These are phyloP conservation scores for Leucaena leucocephala DNA, from an alignment of 306 rosid species.

Conservation along the genomic window DNA sequence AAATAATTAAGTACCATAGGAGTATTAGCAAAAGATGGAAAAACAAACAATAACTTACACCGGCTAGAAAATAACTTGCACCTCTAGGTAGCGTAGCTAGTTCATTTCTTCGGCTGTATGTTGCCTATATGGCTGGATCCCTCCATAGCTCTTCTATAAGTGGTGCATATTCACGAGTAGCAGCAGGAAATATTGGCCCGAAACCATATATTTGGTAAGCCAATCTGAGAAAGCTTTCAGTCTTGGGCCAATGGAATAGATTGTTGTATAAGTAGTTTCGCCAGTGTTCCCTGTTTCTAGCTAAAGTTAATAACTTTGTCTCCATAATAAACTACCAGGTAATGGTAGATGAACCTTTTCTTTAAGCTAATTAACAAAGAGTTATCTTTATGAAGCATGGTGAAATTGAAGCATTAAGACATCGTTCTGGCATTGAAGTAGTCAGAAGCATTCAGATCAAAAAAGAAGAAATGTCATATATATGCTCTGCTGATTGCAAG, in stretches of 20 bases:
- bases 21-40: neutral
- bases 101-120: constrained; percentile 76
- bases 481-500: constrained; percentile 4
- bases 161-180: constrained; percentile 57
- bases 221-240: constrained; percentile 73
- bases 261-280: constrained; percentile 43
- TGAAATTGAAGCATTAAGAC: neutral
- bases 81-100: constrained; percentile 71
- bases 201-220: constrained; percentile 66
- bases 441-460: neutral
- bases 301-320: constrained; percentile 28
- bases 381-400: neutral
- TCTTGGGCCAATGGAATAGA: constrained; percentile 57
- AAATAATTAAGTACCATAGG: no score
- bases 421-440: constrained; percentile 2
- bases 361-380: constrained; percentile 9
- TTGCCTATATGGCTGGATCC: constrained; percentile 79
- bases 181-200: constrained; percentile 70
- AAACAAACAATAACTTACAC: constrained; percentile 54
- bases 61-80: constrained; percentile 71
- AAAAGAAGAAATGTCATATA: neutral
- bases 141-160: constrained; percentile 75
- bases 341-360: constrained; percentile 19
- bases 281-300: constrained; percentile 45
- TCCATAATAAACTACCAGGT: neutral